Percentiles rank a stretch among this genome's conserved stretches.
Conservation (phyloP, 495 filamentous ascomycete genomes). For the Xylaria grammica region DNA sequence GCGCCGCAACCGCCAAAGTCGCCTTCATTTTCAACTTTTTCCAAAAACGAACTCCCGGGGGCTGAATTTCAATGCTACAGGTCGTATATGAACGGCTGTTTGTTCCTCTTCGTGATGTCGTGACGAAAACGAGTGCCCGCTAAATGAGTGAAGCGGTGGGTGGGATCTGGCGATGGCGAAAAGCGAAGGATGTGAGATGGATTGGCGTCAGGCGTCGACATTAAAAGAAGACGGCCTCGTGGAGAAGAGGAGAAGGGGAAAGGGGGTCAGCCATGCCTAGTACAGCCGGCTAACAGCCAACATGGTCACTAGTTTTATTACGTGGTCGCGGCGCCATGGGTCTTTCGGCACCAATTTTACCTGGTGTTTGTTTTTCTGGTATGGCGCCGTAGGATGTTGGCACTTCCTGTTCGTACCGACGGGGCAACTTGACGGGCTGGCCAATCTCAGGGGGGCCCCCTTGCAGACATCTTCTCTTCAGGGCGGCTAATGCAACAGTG, state of each 20-base stretch:
- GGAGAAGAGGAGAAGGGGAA: conserved; percentile 48
- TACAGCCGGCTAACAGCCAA: no score
- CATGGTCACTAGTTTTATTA: conserved; percentile 41
- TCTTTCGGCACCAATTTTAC: conserved; percentile 35
- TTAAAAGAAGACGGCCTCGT: conserved; percentile 49
- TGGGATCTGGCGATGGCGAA: conserved; percentile 52
- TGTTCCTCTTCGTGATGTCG: conserved; percentile 45
- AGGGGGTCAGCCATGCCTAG: conserved; percentile 36
- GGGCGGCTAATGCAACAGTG: not conserved
- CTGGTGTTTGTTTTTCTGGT: conserved; percentile 32
- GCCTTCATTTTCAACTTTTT: conserved; percentile 65
- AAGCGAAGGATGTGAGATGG: conserved; percentile 62
- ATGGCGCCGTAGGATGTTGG: conserved; percentile 20
- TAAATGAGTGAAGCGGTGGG: conserved; percentile 97
- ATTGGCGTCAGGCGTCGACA: conserved; percentile 57
- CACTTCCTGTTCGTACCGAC: conserved; percentile 20
- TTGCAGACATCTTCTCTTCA: not conserved
- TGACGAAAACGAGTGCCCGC: conserved; percentile 80
- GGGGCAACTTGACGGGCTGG: conserved; percentile 18
- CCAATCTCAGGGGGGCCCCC: conserved; percentile 13
- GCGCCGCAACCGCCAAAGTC: conserved; percentile 65
- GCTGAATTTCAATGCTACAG: conserved; percentile 25
- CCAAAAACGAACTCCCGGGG: conserved; percentile 23
- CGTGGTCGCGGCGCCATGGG: conserved; percentile 34
- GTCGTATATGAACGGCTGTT: conserved; percentile 32